Evolutionary conservation across 192 early-diverging fungal genomes (phyloP).

Genomic region (Powellomyces hirtus): DNA sequence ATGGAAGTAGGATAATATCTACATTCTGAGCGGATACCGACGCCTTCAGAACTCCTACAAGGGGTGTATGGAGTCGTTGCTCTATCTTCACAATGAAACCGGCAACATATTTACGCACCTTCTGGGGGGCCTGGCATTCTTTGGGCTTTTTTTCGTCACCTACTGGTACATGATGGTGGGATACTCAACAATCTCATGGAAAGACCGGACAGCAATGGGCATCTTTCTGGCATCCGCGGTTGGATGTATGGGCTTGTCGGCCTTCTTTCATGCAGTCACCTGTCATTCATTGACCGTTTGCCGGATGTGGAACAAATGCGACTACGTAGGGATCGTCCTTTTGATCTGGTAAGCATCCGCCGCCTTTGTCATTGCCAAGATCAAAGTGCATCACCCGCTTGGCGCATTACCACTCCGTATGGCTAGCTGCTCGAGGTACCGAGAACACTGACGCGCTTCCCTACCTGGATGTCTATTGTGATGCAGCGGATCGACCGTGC

Average conservation of each 20-base stretch:
- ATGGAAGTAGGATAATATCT: conserved; percentile 70
- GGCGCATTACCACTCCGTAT: too few species aligned
- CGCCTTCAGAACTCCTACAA: conserved; percentile 70
- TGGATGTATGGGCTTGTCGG: conserved; percentile 75
- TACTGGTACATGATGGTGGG: not conserved
- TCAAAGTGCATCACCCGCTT: too few species aligned
- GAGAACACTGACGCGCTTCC: too few species aligned
- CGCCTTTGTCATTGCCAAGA: too few species aligned
- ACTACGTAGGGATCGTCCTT: conserved; percentile 87
- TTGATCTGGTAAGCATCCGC: conserved; percentile 69
- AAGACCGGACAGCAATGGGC: conserved; percentile 69
- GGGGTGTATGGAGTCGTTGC: conserved; percentile 70
- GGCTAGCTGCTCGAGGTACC: too few species aligned
- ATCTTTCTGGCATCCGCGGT: conserved; percentile 75
- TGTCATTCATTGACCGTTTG: conserved; percentile 78
- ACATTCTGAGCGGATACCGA: conserved; percentile 79
- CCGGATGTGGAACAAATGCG: conserved; percentile 80
- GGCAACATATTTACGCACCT: conserved; percentile 91
- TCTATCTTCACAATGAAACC: conserved; percentile 89
- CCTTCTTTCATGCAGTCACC: conserved; percentile 74
- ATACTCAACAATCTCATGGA: conserved; percentile 49
- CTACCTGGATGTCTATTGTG: too few species aligned
- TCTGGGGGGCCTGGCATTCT: conserved; percentile 63
- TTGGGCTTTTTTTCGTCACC: conserved; percentile 43
- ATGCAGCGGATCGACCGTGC: conserved; percentile 39